Evolutionary conservation across 1,284 basidiomycete genomes (phyloP), one percentile per base, ranked within the genome.

Genomic region (Polyporus tsugae): DNA sequence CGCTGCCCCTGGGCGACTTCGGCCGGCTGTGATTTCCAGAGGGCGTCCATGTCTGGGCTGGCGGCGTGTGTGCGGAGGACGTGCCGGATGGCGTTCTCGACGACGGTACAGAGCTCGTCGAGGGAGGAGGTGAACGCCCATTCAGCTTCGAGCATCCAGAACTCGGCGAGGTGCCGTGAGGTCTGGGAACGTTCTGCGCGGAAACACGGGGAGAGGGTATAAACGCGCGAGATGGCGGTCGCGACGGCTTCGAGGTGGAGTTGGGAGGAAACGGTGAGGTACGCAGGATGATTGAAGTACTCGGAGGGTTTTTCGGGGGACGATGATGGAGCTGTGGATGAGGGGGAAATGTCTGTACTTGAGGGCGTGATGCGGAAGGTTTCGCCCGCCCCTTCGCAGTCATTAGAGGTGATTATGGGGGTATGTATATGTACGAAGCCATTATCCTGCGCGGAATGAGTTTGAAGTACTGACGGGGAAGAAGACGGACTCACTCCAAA

Each of bases 61-160:
- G 55, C 13, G 52, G 62, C 49, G 59, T 70, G 69, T 33, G 69
- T 42, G 61, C 65, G 64, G 53, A 72, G 67, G 63, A 70, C 81
- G 15, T 81, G 78, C 75, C 88, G 87, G 65, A 95, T 73, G 1
- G 87, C 84, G 29, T 83, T 85, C 80, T 98, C 95, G 1, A 93
- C 89, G 29, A 95, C 82, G 49, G 84, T 81, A 78, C 94, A 93
- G 17, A 98, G 80, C 25, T 88, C 87, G 0, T 80, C 78, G 6
- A 91, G 80, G 17, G 77, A 74, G 38, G 77, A 75, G 38, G 79
- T 81, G 77, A 94, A 94, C 0, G 89, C 89, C 83, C 94, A 90
- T 78, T 98, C 97, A 0, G 94, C 96, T 81, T 99, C 97, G 66
- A 98, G 87, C 97, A 99, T 99, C 94, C 95, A 98, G 80, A 99